Base-by-base conservation (phyloP, 495 filamentous ascomycete genomes). In the Neurospora sp. region DNA sequence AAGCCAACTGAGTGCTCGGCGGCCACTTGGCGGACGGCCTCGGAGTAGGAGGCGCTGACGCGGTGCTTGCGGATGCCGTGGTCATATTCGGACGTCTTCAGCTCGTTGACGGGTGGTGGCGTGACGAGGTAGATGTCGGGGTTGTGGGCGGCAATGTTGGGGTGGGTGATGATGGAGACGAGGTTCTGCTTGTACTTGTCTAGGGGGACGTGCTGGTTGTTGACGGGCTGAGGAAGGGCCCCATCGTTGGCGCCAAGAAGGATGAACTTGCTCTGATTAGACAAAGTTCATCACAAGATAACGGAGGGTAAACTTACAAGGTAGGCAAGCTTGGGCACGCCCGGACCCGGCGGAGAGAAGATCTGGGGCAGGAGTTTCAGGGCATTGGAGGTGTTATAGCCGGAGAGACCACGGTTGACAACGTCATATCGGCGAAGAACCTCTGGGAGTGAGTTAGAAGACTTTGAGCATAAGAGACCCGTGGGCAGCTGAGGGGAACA, bases 181-280 rank as follows among this genome's bases (percentile, higher is more conserved):
- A 97, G 80, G 76, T 96, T 97, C 72, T 85, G 82, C 76, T 88
- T 89, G 82, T 90, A 97, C 71, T 87, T 82, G 5, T 89, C 86
- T 22, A 95, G 80, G 3, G 92, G 88, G n/a, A 97, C 87, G 77
- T 93, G 87, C 78, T 97, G 94, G 7, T 82, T 80, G 71, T 84
- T 88, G 27, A 81, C 81, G 16, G 85, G 82, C 48, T 84, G 80
- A 22, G 84, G 83, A n/a, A 94, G 76, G 71, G 85, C 86, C 8
- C 94, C 90, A 79, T 97, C 94, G 78, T 97, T 97, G 76, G 94
- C 92, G 20, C 94, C 94, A 73, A 97, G 89, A 76, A 96, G 93
- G 74, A 97, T 83, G 31, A 90, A 85, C 92, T 53, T 48, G 41
- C 41, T 42, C n/a, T 69, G 53, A 65, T 70, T 37, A 39, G 70